Percentiles rank a stretch among this genome's conserved stretches.
phyloP scores from a whole-genome alignment of 2,329 filamentous ascomycete genomes.

The Aspergillus sp. region DNA sequence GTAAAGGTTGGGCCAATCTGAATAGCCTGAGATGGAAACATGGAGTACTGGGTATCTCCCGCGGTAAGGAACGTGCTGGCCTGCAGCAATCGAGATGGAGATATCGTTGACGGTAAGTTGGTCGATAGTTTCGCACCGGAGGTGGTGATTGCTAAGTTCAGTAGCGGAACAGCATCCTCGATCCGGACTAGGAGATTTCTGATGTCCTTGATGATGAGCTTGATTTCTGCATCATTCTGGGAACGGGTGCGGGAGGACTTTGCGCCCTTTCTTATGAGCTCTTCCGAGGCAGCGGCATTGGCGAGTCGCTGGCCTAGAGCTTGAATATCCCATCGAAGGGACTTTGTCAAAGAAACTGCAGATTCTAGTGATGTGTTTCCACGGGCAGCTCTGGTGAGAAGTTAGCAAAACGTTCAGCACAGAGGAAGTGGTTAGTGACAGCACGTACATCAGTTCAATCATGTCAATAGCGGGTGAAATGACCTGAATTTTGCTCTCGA shows the following conservation, averaged over 20 bases:
- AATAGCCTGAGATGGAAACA: constrained; percentile 61
- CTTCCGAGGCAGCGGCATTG: constrained; percentile 64
- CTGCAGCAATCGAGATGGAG: constrained; percentile 85
- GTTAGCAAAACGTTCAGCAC: not conserved
- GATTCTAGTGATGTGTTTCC: constrained; percentile 82
- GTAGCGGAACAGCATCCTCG: constrained; percentile 84
- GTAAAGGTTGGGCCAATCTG: constrained; percentile 87
- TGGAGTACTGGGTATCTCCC: constrained; percentile 78
- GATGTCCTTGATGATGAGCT: constrained; percentile 71
- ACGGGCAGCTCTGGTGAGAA: constrained; percentile 57
- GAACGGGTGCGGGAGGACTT: constrained; percentile 47
- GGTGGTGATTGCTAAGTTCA: constrained; percentile 91
- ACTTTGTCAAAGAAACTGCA: constrained; percentile 77
- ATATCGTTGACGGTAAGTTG: constrained; percentile 76
- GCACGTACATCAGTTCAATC: constrained; percentile 76
- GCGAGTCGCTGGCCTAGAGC: constrained; percentile 73
- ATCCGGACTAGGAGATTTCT: constrained; percentile 73
- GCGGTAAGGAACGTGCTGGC: constrained; percentile 87
- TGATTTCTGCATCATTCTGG: constrained; percentile 64
- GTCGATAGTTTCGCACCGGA: constrained; percentile 86
- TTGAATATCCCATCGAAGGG: constrained; percentile 79
- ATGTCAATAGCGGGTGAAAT: constrained; percentile 88
- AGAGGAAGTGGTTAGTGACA: not conserved
- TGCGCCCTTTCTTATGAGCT: constrained; percentile 31
- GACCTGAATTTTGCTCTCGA: constrained; percentile 86